phyloP scores from a whole-genome alignment of 2,329 filamentous ascomycete species.

The Aspergillus ruber region DNA sequence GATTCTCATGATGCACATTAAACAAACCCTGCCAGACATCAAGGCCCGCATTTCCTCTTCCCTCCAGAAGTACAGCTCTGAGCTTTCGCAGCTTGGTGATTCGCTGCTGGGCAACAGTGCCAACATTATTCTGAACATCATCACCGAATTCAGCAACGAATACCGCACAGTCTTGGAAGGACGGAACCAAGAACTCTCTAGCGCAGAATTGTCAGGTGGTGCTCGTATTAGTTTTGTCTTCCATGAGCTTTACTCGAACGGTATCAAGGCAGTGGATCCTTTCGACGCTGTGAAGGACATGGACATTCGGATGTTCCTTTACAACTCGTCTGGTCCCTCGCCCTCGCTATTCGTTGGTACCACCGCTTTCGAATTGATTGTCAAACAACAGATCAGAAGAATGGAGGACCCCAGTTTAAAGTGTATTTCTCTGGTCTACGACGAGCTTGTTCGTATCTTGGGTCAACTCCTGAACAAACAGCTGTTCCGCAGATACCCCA shows the following conservation, averaged over 20 bases:
- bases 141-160: conserved; percentile 97
- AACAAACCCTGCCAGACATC: conserved; percentile 97
- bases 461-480: conserved; percentile 82
- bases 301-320: conserved; percentile 92
- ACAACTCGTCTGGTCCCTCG: conserved; percentile 98
- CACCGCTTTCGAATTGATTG: conserved; percentile 95
- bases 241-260: conserved; percentile 96
- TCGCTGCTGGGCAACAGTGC: conserved; percentile 93
- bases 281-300: conserved; percentile 97
- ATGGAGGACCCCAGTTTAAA: conserved; percentile 94
- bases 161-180: conserved; percentile 94
- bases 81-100: conserved; percentile 77
- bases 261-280: conserved; percentile 93
- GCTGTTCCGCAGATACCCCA: conserved; percentile 87
- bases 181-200: conserved; percentile 93
- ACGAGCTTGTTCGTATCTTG: conserved; percentile 93
- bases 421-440: conserved; percentile 94
- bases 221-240: conserved; percentile 99
- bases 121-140: conserved; percentile 97
- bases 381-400: conserved; percentile 97
- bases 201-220: conserved; percentile 87
- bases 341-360: conserved; percentile 96
- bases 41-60: conserved; percentile 94
- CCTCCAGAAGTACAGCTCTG: conserved; percentile 79
- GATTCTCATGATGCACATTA: conserved; percentile 99